Base-by-base conservation (phyloP, 108 stramenopile genomes). In the Cyclotella choctawhatcheeana region DNA sequence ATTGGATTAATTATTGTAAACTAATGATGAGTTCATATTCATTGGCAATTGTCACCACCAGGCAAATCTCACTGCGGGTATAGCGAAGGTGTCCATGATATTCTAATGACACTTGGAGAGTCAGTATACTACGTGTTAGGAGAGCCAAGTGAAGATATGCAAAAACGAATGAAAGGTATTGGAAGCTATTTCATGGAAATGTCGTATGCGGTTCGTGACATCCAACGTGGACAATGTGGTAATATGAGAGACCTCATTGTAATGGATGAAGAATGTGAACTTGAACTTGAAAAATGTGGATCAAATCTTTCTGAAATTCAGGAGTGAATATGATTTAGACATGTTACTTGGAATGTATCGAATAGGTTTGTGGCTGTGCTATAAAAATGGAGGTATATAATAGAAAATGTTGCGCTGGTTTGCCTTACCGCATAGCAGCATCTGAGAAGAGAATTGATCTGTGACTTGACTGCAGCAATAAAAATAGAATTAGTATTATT, bases 11-110 rank as follows among this genome's bases (percentile, higher is more conserved):
- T n/a, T n/a, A n/a, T n/a, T n/a, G n/a, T n/a, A n/a, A n/a, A n/a
- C n/a, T n/a, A n/a, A n/a, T n/a, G n/a, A n/a, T n/a, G n/a, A n/a
- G n/a, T n/a, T n/a, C n/a, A n/a, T n/a, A n/a, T n/a, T n/a, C n/a
- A n/a, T n/a, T n/a, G n/a, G n/a, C n/a, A n/a, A n/a, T n/a, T n/a
- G n/a, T n/a, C n/a, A n/a, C n/a, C n/a, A n/a, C n/a, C n/a, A n/a
- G 86, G 84, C 26, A 68, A 59, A 26, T 71, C 69, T 4, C 44
- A 88, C 70, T 88, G 88, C 53, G 88, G 88, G 18, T 88, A 85
- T 67, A 37, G 40, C 25, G 83, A 84, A 18, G 18, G 58, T 32
- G 59, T 86, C 20, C 88, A 88, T 56, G 83, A 81, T 17, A 77
- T 82, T 21, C 65, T 88, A 47, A 88, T 88, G 88, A 17, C 77